A percentile compares a stretch with the other conserved stretches of the same genome.
These are phyloP conservation scores for Aphanomyces invadans DNA, from an alignment of 352 stramenopile species.

Conservation along the genomic window DNA sequence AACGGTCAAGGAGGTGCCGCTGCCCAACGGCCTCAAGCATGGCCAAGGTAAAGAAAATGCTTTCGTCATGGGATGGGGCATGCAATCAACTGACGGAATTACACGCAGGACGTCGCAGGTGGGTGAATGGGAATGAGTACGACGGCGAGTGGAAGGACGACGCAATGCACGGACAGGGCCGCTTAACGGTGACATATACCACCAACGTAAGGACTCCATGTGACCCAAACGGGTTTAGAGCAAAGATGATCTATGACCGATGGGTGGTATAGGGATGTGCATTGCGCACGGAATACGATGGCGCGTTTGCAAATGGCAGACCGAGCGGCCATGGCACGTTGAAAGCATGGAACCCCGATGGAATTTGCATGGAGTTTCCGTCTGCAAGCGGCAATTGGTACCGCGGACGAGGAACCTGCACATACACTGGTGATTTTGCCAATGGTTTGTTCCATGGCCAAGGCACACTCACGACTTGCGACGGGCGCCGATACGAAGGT, in stretches of 20 bases:
- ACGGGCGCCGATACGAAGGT: constrained; percentile 48
- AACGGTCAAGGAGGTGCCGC: no score
- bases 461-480: constrained; percentile 42
- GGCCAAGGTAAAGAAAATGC: constrained; percentile 30
- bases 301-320: constrained; percentile 37
- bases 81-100: no score
- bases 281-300: constrained; percentile 35
- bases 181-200: constrained; percentile 28
- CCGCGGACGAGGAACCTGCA: constrained; percentile 40
- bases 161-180: constrained; percentile 47
- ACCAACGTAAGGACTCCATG: constrained; percentile 22
- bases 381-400: constrained; percentile 51
- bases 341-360: constrained; percentile 33
- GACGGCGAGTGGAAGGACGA: constrained; percentile 49
- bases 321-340: constrained; percentile 44
- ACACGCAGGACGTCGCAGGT: constrained; percentile 34
- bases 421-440: constrained; percentile 46
- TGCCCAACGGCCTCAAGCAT: constrained; percentile 28
- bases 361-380: constrained; percentile 59
- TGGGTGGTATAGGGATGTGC: background rate
- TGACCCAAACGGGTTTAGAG: no score
- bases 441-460: constrained; percentile 55
- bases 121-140: constrained; percentile 46
- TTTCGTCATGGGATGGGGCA: background rate
- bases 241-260: no score